These are phyloP conservation scores for Cornus kousa DNA, from an alignment of 148 eudicot genomes.

Conservation along the genomic window DNA sequence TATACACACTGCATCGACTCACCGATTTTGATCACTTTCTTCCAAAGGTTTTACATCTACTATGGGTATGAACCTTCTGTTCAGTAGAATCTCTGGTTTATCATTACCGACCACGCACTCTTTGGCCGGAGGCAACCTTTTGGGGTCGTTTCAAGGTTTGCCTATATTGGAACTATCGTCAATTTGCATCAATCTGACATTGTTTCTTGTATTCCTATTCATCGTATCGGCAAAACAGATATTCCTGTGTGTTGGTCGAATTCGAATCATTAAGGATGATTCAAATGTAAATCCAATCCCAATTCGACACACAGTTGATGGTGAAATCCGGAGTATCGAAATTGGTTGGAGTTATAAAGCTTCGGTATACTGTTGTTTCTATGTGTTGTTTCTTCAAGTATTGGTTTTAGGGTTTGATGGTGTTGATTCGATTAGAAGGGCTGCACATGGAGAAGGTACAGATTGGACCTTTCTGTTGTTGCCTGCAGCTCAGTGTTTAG, in stretches of 20 bases:
- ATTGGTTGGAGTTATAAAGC: slow-evolving; percentile 57
- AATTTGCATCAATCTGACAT: slow-evolving; percentile 64
- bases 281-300: slow-evolving; percentile 41
- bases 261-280: slow-evolving; percentile 53
- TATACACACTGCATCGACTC: slow-evolving; percentile 9
- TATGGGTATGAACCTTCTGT: slow-evolving; percentile 34
- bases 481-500: slow-evolving; percentile 67
- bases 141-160: slow-evolving; percentile 37
- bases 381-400: slow-evolving; percentile 62
- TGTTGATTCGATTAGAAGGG: slow-evolving; percentile 45
- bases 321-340: slow-evolving; percentile 45
- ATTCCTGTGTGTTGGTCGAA: slow-evolving; percentile 56
- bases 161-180: slow-evolving; percentile 61
- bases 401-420: slow-evolving; percentile 73
- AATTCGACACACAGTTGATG: slow-evolving; percentile 34
- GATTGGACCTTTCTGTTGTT: slow-evolving; percentile 55
- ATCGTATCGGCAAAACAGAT: slow-evolving; percentile 65
- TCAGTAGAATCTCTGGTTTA: slow-evolving; percentile 20
- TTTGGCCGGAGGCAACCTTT: slow-evolving; percentile 18
- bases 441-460: slow-evolving; percentile 40
- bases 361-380: slow-evolving; percentile 70
- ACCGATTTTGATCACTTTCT: slow-evolving; percentile 15
- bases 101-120: slow-evolving; percentile 14
- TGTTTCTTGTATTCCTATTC: slow-evolving; percentile 56
- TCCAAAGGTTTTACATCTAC: slow-evolving; percentile 19